Evolutionary conservation across 345 rosid species (phyloP).

Genomic region (Draba incana): DNA sequence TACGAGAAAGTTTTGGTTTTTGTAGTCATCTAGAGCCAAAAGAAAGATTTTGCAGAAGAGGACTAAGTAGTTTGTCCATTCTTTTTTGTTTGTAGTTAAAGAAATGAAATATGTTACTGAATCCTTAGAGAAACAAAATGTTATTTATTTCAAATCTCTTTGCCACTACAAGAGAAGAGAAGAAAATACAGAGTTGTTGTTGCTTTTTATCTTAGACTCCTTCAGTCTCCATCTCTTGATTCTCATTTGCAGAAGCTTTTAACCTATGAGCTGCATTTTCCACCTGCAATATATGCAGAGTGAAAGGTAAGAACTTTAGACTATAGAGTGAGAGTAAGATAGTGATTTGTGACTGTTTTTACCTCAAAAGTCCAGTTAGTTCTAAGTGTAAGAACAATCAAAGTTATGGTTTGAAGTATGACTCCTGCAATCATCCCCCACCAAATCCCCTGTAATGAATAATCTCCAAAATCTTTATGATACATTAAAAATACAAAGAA

Average conservation of each 20-base stretch:
- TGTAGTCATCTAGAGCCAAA: constrained; percentile 32
- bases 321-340: background rate
- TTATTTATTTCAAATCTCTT: constrained; percentile 26
- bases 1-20: constrained; percentile 1
- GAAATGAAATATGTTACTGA: constrained; percentile 26
- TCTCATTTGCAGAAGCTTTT: constrained; percentile 51
- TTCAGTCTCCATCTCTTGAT: constrained; percentile 34
- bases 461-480: background rate
- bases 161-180: constrained; percentile 6
- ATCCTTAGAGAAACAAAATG: background rate
- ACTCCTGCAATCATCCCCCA: constrained; percentile 93
- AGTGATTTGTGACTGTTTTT: constrained; percentile 13
- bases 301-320: constrained; percentile 5
- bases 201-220: constrained; percentile 26
- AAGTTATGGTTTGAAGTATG: constrained; percentile 61
- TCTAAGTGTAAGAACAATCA: constrained; percentile 67
- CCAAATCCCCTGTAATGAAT: constrained; percentile 75
- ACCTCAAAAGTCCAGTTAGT: constrained; percentile 87
- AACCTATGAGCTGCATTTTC: constrained; percentile 61
- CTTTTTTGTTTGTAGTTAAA: constrained; percentile 31
- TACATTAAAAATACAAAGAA: background rate
- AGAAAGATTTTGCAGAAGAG: constrained; percentile 40
- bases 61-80: constrained; percentile 28
- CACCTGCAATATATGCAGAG: constrained; percentile 51
- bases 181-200: background rate